These are phyloP conservation scores for Thraustotheca clavata DNA, from an alignment of 352 stramenopile genomes.

Conservation along the genomic window DNA sequence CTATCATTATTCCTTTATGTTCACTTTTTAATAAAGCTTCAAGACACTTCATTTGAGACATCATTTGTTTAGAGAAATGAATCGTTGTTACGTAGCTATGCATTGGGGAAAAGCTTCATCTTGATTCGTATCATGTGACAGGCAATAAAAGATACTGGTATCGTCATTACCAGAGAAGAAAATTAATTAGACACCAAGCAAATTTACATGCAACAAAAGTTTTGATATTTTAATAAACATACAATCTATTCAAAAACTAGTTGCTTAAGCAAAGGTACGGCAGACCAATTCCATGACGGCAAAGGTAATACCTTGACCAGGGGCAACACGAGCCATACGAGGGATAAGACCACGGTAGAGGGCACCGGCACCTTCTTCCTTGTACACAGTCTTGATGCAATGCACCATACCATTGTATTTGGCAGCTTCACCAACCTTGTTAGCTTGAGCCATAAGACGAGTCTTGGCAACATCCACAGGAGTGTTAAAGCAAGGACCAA, in stretches of 20 bases:
- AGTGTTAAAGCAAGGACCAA: slow-evolving; percentile 23
- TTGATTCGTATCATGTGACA: too few relatives aligned
- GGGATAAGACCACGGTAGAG: slow-evolving; percentile 87
- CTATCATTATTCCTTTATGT: too few relatives aligned
- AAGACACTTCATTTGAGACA: too few relatives aligned
- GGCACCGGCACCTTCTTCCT: slow-evolving; percentile 72
- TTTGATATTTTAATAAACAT: neutral
- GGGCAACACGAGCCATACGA: slow-evolving; percentile 75
- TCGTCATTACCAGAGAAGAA: too few relatives aligned
- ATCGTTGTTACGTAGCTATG: too few relatives aligned
- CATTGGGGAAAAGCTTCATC: too few relatives aligned
- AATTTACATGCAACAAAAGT: too few relatives aligned
- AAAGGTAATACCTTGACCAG: slow-evolving; percentile 87
- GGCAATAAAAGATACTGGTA: too few relatives aligned
- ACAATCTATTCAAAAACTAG: neutral
- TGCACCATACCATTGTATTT: slow-evolving; percentile 79
- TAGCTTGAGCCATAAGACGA: slow-evolving; percentile 43
- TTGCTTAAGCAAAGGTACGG: slow-evolving; percentile 17
- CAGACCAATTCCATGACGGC: slow-evolving; percentile 77
- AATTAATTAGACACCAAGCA: too few relatives aligned
- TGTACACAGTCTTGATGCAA: slow-evolving; percentile 60
- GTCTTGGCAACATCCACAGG: slow-evolving; percentile 79
- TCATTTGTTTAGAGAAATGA: too few relatives aligned
- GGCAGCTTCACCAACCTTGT: slow-evolving; percentile 38
- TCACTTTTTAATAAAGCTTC: too few relatives aligned